A percentile compares a stretch with the other conserved stretches of the same genome.
Evolutionary conservation across 2,329 filamentous ascomycete species (phyloP).

Genomic region (Trichoderma sp.): DNA sequence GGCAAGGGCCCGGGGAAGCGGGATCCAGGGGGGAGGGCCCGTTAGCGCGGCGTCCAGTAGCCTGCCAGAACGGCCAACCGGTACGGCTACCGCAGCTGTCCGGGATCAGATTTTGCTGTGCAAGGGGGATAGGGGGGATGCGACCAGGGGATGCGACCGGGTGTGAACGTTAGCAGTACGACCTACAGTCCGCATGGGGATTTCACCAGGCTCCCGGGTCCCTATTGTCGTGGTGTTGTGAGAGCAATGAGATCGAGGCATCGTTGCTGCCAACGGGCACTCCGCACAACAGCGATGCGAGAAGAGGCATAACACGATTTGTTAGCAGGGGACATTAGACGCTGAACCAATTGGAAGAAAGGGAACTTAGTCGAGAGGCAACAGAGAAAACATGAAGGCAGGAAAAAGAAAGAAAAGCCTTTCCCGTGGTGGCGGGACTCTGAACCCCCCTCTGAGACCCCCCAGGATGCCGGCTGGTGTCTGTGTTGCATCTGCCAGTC

Average conservation of each 20-base stretch:
- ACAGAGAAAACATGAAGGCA: background rate
- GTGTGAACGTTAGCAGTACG: background rate
- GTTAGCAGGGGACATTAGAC: background rate
- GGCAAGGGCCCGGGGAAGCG: slow-evolving; percentile 16
- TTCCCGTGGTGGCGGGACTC: slow-evolving; percentile 6
- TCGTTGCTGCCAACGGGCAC: background rate
- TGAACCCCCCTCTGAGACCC: background rate
- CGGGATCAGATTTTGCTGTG: background rate
- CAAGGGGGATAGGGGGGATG: background rate
- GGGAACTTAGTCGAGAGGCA: background rate
- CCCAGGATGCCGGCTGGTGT: slow-evolving; percentile 7
- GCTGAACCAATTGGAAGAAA: background rate
- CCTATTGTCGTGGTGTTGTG: background rate
- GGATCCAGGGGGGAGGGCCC: slow-evolving; percentile 10
- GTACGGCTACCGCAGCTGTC: background rate
- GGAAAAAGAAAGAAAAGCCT: background rate
- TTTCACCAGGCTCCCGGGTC: slow-evolving; percentile 4
- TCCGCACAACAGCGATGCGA: background rate
- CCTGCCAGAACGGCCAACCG: slow-evolving; percentile 1
- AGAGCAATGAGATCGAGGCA: background rate
- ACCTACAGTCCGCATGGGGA: background rate
- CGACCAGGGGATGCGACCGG: background rate
- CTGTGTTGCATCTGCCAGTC: slow-evolving; percentile 17
- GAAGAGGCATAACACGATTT: background rate
- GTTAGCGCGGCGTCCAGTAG: background rate